Evolutionary conservation across 2,329 filamentous ascomycete genomes (phyloP), one percentile per base, ranked within the genome.

Genomic region (Trichoderma arundinaceum): DNA sequence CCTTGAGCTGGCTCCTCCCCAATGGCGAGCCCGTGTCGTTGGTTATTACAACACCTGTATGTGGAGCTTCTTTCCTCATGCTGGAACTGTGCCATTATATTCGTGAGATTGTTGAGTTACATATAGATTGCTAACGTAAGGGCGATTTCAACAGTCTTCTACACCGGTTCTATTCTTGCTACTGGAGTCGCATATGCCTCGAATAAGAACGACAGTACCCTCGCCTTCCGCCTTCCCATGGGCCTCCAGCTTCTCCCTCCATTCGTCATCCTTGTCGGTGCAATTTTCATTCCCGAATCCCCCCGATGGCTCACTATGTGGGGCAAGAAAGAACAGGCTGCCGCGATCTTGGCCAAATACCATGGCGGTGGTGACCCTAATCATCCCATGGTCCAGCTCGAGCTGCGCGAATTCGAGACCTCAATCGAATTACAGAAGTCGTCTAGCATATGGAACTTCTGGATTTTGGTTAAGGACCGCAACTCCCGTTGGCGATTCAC

Each of bases 111-210:
- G 4, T 28, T 28, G 4, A 28, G 22, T 28, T 28, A 28, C 22
- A 28, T 22, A 10, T 32, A 15, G 15, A 22, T 35, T 7, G 17
- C 38, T 62, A 15, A 62, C 48, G 28, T 8, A 17, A n/a, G 7
- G n/a, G 35, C 10, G 38, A 33, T 44, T 1, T 6, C 1, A 13
- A 48, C 12, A 74, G 73, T 77, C 71, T 77, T 75, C 68, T 77
- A 77, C 63, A 78, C 82, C 3, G 84, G 84, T 28, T 79, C 80
- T 28, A 87, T 88, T 41, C 77, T 86, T 4, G 84, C 86, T 5
- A 81, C 80, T 5, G 85, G 84, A 72, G 81, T 82, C 5, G 80
- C 83, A 4, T 84, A 85, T 62, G 87, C 84, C 17, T 79, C 79
- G 49, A 73, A 79, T 17, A 75, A 77, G 5, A 75, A 77, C 32